Evolutionary conservation across 2,329 filamentous ascomycete genomes (phyloP).

Genomic region (Exophiala calicioides): DNA sequence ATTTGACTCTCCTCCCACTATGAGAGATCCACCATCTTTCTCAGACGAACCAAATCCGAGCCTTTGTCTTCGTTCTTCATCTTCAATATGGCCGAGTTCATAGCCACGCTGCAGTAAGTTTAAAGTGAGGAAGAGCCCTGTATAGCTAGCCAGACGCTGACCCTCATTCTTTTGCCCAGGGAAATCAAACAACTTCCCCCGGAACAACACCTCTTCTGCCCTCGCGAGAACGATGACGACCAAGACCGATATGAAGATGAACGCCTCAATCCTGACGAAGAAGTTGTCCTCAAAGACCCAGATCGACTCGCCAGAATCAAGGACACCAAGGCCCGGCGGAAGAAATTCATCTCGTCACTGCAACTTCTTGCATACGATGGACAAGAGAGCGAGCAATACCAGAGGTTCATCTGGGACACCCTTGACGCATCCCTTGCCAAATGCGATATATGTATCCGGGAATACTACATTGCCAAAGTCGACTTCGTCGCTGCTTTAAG

Average conservation of each 20-base stretch:
- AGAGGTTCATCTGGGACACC: constrained; percentile 59
- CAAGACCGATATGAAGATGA: constrained; percentile 62
- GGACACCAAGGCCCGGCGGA: constrained; percentile 57
- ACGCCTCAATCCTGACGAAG: constrained; percentile 48
- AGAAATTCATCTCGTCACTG: constrained; percentile 67
- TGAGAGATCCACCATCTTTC: constrained; percentile 15
- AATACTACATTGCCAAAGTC: constrained; percentile 71
- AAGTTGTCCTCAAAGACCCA: constrained; percentile 37
- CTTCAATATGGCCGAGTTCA: constrained; percentile 40
- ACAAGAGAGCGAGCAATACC: constrained; percentile 60
- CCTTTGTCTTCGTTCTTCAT: not conserved
- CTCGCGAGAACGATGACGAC: constrained; percentile 64
- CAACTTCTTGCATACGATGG: constrained; percentile 68
- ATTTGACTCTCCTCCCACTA: constrained; percentile 6
- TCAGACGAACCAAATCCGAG: not conserved
- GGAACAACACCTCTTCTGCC: constrained; percentile 67
- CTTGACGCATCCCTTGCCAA: constrained; percentile 61
- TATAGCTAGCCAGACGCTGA: not conserved
- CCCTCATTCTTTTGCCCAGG: constrained; percentile 1
- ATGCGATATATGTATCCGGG: constrained; percentile 71
- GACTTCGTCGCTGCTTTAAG: constrained; percentile 63
- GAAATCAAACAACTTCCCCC: constrained; percentile 47
- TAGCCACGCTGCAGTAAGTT: constrained; percentile 45
- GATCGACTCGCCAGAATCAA: constrained; percentile 49
- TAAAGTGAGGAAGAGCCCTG: too few species aligned